phyloP scores from a whole-genome alignment of 257 asterid species.

The Voacanga thouarsii region DNA sequence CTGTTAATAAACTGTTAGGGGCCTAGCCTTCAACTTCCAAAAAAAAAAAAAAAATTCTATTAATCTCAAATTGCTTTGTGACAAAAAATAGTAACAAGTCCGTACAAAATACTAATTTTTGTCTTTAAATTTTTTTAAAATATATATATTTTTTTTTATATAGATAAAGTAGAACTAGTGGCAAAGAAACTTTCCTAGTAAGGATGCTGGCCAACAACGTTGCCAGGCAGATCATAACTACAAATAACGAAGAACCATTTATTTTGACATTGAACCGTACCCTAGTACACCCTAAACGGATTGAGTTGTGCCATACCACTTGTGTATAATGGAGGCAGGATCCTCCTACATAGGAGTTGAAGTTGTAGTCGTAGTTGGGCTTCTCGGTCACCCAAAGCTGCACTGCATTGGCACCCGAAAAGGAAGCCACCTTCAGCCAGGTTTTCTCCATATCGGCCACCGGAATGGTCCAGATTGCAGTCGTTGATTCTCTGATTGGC shows the following conservation, averaged over 20 bases:
- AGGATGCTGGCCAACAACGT: constrained; percentile 18
- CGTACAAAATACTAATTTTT: too few relatives aligned
- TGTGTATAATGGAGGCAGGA: constrained; percentile 53
- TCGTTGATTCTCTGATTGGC: constrained; percentile 27
- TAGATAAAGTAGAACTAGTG: background rate
- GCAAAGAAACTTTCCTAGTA: constrained; percentile 3
- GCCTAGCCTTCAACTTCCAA: too few relatives aligned
- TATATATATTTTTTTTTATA: too few relatives aligned
- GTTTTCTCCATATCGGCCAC: constrained; percentile 52
- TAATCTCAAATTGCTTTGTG: too few relatives aligned
- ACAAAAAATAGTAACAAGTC: too few relatives aligned
- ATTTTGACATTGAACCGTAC: constrained; percentile 31
- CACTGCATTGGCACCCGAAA: constrained; percentile 32
- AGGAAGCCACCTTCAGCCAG: constrained; percentile 29
- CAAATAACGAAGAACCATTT: constrained; percentile 35
- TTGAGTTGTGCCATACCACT: constrained; percentile 42
- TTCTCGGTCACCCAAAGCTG: constrained; percentile 40
- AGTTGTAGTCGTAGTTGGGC: constrained; percentile 12
- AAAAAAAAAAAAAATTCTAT: too few relatives aligned
- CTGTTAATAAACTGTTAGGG: too few relatives aligned
- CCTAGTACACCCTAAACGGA: constrained; percentile 41
- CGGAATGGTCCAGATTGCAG: constrained; percentile 30
- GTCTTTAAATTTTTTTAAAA: too few relatives aligned
- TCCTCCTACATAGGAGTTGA: constrained; percentile 32
- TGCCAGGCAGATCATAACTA: constrained; percentile 34